Evolutionary conservation across 192 early-diverging fungal species (phyloP).

Genomic region (Mortierella hygrophila): DNA sequence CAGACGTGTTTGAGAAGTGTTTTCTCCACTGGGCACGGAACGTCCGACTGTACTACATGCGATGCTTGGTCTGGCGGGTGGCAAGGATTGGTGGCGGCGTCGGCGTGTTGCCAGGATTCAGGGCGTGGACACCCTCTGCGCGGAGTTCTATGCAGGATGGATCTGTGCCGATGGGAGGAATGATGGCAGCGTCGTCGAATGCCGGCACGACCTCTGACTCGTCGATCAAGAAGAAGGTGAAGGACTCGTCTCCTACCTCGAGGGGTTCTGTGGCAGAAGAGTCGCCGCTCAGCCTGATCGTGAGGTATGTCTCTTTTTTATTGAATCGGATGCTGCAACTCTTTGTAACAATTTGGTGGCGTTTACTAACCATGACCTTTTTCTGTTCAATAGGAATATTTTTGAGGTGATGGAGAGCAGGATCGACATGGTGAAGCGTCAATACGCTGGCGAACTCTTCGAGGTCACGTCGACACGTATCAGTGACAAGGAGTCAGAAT

Average conservation of each 20-base stretch:
- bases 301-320: conserved; percentile 18
- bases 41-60: conserved; percentile 63
- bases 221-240: conserved; percentile 23
- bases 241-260: conserved; percentile 14
- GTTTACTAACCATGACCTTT: no score
- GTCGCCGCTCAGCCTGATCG: conserved; percentile 27
- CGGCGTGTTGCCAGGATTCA: conserved; percentile 45
- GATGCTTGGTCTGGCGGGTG: conserved; percentile 61
- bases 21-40: conserved; percentile 66
- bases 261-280: conserved; percentile 26
- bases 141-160: not conserved
- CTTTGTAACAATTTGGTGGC: not conserved
- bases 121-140: conserved; percentile 18
- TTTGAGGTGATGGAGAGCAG: conserved; percentile 54
- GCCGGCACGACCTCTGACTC: not conserved
- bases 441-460: conserved; percentile 42
- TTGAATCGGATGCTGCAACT: not conserved
- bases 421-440: conserved; percentile 52
- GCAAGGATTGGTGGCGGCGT: conserved; percentile 54
- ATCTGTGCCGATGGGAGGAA: conserved; percentile 11
- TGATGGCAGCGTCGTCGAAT: conserved; percentile 25
- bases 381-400: conserved; percentile 31
- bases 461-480: conserved; percentile 19
- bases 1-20: conserved; percentile 59
- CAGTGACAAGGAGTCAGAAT: conserved; percentile 36